These are phyloP conservation scores for Fusarium sp. DNA, from an alignment of 2,329 filamentous ascomycete genomes.

Conservation along the genomic window DNA sequence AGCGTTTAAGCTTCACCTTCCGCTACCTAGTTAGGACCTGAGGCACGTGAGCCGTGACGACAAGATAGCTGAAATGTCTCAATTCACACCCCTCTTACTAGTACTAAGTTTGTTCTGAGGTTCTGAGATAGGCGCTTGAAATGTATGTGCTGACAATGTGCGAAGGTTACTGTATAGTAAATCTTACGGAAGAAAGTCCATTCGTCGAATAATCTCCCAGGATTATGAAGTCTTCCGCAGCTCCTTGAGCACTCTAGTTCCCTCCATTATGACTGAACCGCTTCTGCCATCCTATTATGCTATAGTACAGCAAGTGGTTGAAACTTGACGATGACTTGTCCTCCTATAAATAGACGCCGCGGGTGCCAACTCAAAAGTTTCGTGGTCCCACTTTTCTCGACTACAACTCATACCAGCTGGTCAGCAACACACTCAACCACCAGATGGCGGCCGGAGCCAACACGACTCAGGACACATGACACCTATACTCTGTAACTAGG, in stretches of 20 bases:
- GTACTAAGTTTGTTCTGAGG: background rate
- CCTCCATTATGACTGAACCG: background rate
- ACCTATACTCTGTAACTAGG: background rate
- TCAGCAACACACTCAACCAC: conserved; percentile 42
- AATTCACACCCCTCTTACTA: conserved; percentile 24
- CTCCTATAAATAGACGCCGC: conserved; percentile 26
- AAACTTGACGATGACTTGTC: conserved; percentile 3
- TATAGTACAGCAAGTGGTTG: conserved; percentile 15
- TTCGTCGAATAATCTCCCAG: background rate
- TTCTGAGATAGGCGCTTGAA: conserved; percentile 1
- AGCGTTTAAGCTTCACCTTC: conserved; percentile 8
- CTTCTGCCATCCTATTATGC: background rate
- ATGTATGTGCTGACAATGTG: conserved; percentile 14
- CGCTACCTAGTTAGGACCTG: background rate
- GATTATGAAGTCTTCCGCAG: background rate
- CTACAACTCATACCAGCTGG: conserved; percentile 38
- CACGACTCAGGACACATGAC: conserved; percentile 16
- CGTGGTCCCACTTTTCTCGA: conserved; percentile 36
- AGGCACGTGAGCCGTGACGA: conserved; percentile 39
- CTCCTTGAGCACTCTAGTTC: background rate
- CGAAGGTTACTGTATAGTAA: conserved; percentile 1
- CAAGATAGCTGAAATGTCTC: conserved; percentile 29
- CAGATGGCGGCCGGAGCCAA: conserved; percentile 35
- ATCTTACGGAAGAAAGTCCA: background rate
- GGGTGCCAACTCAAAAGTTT: conserved; percentile 30